Percentiles rank a stretch among this genome's conserved stretches.
These are phyloP conservation scores for Ephemerocybe angulata DNA, from an alignment of 768 basidiomycete genomes.

Conservation along the genomic window DNA sequence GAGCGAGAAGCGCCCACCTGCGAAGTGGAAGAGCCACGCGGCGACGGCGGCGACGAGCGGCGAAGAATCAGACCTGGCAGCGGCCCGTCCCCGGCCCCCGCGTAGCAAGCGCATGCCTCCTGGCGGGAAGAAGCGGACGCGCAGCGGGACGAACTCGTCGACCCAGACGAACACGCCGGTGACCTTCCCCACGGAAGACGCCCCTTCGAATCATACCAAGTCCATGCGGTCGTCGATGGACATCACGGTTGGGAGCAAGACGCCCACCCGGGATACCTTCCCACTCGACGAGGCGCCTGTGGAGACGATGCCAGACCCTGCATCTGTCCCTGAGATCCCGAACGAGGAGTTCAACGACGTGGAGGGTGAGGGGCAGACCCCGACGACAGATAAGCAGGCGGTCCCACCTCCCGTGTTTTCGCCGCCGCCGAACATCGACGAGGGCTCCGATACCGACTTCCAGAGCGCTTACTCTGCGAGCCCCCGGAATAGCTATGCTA, in stretches of 20 bases:
- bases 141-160: conserved; percentile 66
- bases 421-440: conserved; percentile 42
- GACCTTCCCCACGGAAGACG: conserved; percentile 21
- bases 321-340: conserved; percentile 17
- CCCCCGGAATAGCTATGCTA: conserved; percentile 63
- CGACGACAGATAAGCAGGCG: conserved; percentile 14
- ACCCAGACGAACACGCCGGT: conserved; percentile 39
- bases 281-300: conserved; percentile 21
- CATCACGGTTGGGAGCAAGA: conserved; percentile 26
- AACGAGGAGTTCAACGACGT: conserved; percentile 31
- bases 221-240: conserved; percentile 24
- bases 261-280: conserved; percentile 40
- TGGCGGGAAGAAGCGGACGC: conserved; percentile 38
- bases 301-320: conserved; percentile 30
- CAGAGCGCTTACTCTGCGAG: conserved; percentile 82
- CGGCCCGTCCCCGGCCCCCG: conserved; percentile 40
- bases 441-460: conserved; percentile 83
- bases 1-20: conserved; percentile 45
- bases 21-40: conserved; percentile 36
- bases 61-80: conserved; percentile 44
- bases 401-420: conserved; percentile 14
- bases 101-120: conserved; percentile 29
- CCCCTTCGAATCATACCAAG: conserved; percentile 13
- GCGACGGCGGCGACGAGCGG: conserved; percentile 45
- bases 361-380: conserved; percentile 7